Percentiles rank a stretch among this genome's conserved stretches.
These are phyloP conservation scores for Serendipita sp. DNA, from an alignment of 1,284 basidiomycete genomes.

Conservation along the genomic window DNA sequence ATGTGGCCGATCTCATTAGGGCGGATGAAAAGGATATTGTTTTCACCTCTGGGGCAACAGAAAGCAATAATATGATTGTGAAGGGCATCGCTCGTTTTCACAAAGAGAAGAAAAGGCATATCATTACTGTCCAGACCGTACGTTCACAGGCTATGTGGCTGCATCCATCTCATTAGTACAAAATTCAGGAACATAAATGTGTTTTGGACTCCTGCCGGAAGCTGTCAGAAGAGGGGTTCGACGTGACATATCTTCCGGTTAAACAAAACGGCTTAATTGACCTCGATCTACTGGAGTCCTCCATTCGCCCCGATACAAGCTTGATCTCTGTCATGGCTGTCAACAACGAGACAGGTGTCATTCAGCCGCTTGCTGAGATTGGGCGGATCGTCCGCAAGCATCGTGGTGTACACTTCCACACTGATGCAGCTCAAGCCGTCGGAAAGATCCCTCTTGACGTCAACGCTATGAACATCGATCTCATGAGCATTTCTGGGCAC, in stretches of 20 bases:
- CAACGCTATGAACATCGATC: slow-evolving; percentile 89
- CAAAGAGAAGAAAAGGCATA: slow-evolving; percentile 77
- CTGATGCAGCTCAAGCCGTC: slow-evolving; percentile 92
- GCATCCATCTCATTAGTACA: neutral
- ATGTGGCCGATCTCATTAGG: slow-evolving; percentile 84
- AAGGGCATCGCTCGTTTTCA: slow-evolving; percentile 95
- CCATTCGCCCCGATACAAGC: slow-evolving; percentile 78
- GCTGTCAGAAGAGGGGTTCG: slow-evolving; percentile 92
- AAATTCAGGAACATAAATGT: slow-evolving; percentile 89
- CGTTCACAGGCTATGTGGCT: slow-evolving; percentile 18
- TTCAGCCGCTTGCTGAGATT: slow-evolving; percentile 95
- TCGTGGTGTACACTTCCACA: slow-evolving; percentile 88
- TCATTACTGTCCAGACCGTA: slow-evolving; percentile 86
- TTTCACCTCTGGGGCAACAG: slow-evolving; percentile 97
- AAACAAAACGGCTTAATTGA: slow-evolving; percentile 74
- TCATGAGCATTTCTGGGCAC: slow-evolving; percentile 94
- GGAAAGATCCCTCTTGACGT: slow-evolving; percentile 89
- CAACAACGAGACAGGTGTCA: slow-evolving; percentile 99
- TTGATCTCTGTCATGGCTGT: slow-evolving; percentile 96
- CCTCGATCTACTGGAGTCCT: slow-evolving; percentile 59
- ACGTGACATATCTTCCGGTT: slow-evolving; percentile 94
- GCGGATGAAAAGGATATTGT: slow-evolving; percentile 93
- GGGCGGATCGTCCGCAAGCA: slow-evolving; percentile 71
- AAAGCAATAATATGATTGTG: slow-evolving; percentile 96
- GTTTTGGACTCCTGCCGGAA: slow-evolving; percentile 96